Base-by-base conservation (phyloP, 345 rosid species). In the Microthlaspi erraticum region DNA sequence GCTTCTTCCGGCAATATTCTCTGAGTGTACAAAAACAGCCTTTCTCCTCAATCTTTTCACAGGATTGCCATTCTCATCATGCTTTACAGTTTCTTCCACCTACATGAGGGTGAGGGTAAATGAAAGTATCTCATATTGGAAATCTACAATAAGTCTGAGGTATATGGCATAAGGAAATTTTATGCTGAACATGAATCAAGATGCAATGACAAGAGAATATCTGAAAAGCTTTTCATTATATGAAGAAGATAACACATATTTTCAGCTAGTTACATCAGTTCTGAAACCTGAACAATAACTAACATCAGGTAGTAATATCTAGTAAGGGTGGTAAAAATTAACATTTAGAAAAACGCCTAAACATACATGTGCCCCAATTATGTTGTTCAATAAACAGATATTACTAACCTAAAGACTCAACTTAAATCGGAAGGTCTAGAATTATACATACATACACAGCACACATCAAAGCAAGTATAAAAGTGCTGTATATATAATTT, bases 11-110 rank as follows among this genome's bases (percentile, higher is more conserved):
- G 91, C 80, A 57, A 89, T 84, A 46, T 86, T 83, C 75, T 86
- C 86, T 2, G 82, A 71, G 64, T 84, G 91, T 68, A 85, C 65
- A 34, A 68, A 70, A 74, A 58, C 66, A 60, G 80, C 78, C 71
- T 80, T 89, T 77, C 84, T 89, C 63, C 95, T 86, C 75, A 83
- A 20, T 83, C 98, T 84, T 81, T 83, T 89, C 7, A 93, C 62
- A 34, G 97, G 97, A 54, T 76, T 80, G 7, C 90, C 93, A 42
- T 83, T 71, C 79, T 84, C 88, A 66, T 79, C 81, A 69, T 84
- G 84, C 71, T 93, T 89, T 7, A 86, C 89, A 68, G 85, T 71
- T 77, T 83, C 91, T 82, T 87, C 93, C 72, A 83, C 87, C 97
- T 93, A 45, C 32, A 67, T 53, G n/a, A n/a, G n/a, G n/a, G n/a